Evolutionary conservation across 129 eudicot genomes (phyloP).

Genomic region (Helichrysum umbraculigerum): DNA sequence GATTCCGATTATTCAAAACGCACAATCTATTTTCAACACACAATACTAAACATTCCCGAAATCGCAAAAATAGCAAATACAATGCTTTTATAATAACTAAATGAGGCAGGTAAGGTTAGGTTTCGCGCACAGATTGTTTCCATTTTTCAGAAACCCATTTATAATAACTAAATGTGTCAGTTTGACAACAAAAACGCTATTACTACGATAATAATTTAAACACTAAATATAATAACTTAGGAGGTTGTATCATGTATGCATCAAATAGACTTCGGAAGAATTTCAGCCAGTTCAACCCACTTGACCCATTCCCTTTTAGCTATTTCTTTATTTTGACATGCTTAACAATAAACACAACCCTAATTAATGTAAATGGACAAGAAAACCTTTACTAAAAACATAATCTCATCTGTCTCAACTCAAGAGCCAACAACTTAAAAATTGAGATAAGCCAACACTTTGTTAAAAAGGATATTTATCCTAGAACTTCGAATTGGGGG

Average conservation of each 20-base stretch:
- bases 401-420: too few relatives aligned
- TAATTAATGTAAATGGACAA: neutral
- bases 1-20: neutral
- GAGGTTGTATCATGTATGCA: neutral
- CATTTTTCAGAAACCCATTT: neutral
- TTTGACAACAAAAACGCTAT: neutral
- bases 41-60: conserved; percentile 31
- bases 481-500: neutral
- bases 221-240: neutral
- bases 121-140: neutral
- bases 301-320: neutral
- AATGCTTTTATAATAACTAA: too few relatives aligned
- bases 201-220: neutral
- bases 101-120: neutral
- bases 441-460: neutral
- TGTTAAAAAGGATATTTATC: neutral
- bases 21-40: neutral
- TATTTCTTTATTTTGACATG: neutral
- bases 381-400: neutral
- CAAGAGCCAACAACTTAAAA: too few relatives aligned
- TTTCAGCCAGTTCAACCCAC: neutral
- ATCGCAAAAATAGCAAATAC: too few relatives aligned
- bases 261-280: neutral
- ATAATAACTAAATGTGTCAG: neutral
- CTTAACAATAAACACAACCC: neutral